Conservation (phyloP, 2,329 filamentous ascomycete genomes). For the Colletotrichum filicis region DNA sequence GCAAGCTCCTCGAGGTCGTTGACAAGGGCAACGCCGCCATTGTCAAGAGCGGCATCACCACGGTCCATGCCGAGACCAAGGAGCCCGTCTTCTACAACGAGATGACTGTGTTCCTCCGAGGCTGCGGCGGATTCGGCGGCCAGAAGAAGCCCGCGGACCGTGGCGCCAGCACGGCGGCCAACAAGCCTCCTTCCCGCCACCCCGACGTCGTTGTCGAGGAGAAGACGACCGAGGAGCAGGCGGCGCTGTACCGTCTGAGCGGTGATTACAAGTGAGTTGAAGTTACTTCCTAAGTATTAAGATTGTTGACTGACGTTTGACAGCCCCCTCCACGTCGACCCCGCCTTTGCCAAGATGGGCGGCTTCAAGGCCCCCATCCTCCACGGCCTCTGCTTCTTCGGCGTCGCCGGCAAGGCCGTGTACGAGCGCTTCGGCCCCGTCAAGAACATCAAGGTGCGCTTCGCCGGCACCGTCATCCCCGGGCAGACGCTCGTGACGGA, state of each 20-base stretch:
- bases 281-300: background rate
- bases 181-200: slow-evolving; percentile 79
- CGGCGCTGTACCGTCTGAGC: slow-evolving; percentile 90
- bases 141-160: slow-evolving; percentile 80
- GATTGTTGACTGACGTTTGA: background rate
- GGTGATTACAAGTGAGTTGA: slow-evolving; percentile 83
- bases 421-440: slow-evolving; percentile 84
- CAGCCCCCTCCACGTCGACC: slow-evolving; percentile 92
- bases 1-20: slow-evolving; percentile 89
- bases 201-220: slow-evolving; percentile 88
- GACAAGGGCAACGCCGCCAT: slow-evolving; percentile 95
- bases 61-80: slow-evolving; percentile 84
- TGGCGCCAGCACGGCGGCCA: slow-evolving; percentile 81
- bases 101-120: slow-evolving; percentile 90
- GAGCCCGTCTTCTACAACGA: slow-evolving; percentile 98
- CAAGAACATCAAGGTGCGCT: slow-evolving; percentile 93
- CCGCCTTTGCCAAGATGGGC: slow-evolving; percentile 91
- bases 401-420: slow-evolving; percentile 90
- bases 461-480: slow-evolving; percentile 85
- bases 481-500: slow-evolving; percentile 92
- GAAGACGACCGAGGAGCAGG: slow-evolving; percentile 89
- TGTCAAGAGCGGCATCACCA: slow-evolving; percentile 82
- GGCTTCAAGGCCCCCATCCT: slow-evolving; percentile 95
- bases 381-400: slow-evolving; percentile 96
- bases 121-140: slow-evolving; percentile 90